Conservation (phyloP, 257 asterid genomes). For the Nicotiana benthamiana region DNA sequence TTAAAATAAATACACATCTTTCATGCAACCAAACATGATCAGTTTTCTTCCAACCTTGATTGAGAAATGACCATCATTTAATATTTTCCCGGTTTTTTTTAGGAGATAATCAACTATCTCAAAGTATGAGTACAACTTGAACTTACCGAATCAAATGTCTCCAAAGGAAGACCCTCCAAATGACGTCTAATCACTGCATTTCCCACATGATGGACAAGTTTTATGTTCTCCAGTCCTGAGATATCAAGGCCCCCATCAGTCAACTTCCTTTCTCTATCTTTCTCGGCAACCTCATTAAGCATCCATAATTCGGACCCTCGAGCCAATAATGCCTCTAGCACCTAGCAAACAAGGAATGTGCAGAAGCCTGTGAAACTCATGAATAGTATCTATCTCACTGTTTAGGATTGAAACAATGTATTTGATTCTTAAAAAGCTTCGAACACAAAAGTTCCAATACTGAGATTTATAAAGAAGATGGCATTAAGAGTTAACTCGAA, state of each 20-base stretch:
- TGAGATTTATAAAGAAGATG: neutral
- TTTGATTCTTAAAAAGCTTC: neutral
- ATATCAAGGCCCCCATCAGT: slow-evolving; percentile 93
- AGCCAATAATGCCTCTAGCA: slow-evolving; percentile 82
- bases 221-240: slow-evolving; percentile 66
- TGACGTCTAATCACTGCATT: slow-evolving; percentile 95
- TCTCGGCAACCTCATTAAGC: slow-evolving; percentile 87
- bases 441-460: neutral
- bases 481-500: neutral
- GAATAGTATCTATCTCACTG: neutral
- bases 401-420: neutral
- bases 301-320: slow-evolving; percentile 89
- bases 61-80: neutral
- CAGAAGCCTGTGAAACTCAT: neutral
- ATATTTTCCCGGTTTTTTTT: neutral
- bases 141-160: slow-evolving; percentile 98
- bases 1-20: neutral
- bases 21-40: neutral
- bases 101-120: neutral
- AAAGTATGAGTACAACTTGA: slow-evolving; percentile 16
- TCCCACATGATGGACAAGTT: slow-evolving; percentile 82
- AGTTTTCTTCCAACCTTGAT: neutral
- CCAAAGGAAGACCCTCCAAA: slow-evolving; percentile 83
- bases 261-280: slow-evolving; percentile 66
- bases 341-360: slow-evolving; percentile 37